phyloP scores from a whole-genome alignment of 1,139 yeast species.

The Meyerozyma smithsonii region DNA sequence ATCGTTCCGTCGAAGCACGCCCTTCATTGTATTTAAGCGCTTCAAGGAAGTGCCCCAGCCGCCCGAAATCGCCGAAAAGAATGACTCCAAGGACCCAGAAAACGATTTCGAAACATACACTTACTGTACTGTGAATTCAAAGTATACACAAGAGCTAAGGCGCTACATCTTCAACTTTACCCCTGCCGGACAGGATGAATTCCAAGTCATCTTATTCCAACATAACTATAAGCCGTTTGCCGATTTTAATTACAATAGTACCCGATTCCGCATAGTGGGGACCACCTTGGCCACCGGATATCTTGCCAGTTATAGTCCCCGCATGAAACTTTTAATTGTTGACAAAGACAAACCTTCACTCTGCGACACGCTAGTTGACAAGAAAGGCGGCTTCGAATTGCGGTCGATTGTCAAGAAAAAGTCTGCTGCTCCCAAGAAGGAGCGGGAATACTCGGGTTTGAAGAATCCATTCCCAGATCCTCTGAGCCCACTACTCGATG shows the following conservation, averaged over 20 bases:
- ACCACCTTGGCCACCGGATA: conserved; percentile 30
- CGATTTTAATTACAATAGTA: conserved; percentile 34
- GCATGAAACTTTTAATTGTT: conserved; percentile 29
- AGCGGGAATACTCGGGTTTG: conserved; percentile 6
- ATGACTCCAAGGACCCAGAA: conserved; percentile 9
- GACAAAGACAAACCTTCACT: conserved; percentile 34
- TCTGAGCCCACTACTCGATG: conserved; percentile 16
- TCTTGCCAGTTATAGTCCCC: conserved; percentile 28
- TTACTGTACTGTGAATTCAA: conserved; percentile 31
- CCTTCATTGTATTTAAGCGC: conserved; percentile 30
- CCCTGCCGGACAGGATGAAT: conserved; percentile 13
- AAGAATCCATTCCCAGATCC: conserved; percentile 30
- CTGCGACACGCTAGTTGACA: conserved; percentile 32
- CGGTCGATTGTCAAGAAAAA: conserved; percentile 19
- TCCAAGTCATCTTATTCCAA: conserved; percentile 30
- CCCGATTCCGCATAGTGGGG: conserved; percentile 39
- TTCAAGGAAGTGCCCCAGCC: conserved; percentile 28
- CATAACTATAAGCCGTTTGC: conserved; percentile 36
- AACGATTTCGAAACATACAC: conserved; percentile 27
- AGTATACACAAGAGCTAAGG: conserved; percentile 23
- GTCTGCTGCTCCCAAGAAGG: not conserved
- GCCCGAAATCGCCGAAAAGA: conserved; percentile 14
- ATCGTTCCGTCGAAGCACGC: conserved; percentile 31
- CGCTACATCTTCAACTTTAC: conserved; percentile 27
- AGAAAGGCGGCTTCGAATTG: conserved; percentile 24